Evolutionary conservation across 1,284 basidiomycete species (phyloP).

Genomic region (Flammula alnicola): DNA sequence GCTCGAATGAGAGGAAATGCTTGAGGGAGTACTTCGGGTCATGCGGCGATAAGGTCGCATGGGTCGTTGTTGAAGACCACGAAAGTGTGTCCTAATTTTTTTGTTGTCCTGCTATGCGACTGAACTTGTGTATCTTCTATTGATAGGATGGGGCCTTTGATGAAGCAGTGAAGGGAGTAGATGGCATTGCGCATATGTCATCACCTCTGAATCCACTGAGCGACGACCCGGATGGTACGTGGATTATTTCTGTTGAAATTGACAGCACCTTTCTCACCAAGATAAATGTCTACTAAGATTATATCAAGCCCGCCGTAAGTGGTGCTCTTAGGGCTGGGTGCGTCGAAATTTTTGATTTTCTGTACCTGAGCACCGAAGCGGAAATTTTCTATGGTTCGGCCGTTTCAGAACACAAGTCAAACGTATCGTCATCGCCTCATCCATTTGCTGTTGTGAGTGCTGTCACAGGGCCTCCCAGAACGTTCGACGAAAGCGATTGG

Average conservation of each 20-base stretch:
- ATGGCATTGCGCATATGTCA: conserved; percentile 4
- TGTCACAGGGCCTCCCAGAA: neutral
- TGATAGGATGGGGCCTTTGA: conserved; percentile 12
- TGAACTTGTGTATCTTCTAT: neutral
- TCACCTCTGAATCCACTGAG: conserved; percentile 4
- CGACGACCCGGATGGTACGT: conserved; percentile 10
- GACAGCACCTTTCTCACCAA: neutral
- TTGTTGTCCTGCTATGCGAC: neutral
- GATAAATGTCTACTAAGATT: neutral
- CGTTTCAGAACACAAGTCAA: conserved; percentile 1
- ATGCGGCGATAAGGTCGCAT: conserved; percentile 5
- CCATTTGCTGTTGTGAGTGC: conserved; percentile 3
- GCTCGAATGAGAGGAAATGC: conserved; percentile 1
- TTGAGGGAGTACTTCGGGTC: conserved; percentile 1
- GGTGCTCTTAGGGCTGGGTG: conserved; percentile 8
- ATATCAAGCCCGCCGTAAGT: conserved; percentile 3
- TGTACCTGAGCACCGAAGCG: neutral
- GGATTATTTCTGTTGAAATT: too few species aligned
- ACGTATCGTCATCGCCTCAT: conserved; percentile 6
- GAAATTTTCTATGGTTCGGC: neutral
- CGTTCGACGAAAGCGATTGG: conserved; percentile 58
- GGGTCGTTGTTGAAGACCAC: conserved; percentile 5
- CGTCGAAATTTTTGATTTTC: neutral
- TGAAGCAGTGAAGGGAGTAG: conserved; percentile 7
- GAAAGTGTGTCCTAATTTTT: conserved; percentile 1